Conservation (phyloP, 129 eudicot genomes). For the Saposhnikovia divaricata region DNA sequence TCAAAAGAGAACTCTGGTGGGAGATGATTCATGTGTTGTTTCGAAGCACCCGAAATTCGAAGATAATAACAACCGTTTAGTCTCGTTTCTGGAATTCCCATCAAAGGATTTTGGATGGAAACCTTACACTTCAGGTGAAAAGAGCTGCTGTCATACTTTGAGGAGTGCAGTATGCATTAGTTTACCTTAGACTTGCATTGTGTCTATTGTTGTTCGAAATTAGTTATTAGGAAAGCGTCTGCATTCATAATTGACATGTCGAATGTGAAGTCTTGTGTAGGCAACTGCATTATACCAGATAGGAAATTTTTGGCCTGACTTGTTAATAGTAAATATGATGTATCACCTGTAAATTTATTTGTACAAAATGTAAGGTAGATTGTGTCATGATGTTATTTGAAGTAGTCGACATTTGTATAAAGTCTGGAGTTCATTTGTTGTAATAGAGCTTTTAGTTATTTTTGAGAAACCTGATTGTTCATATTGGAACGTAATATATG, state of each 20-base stretch:
- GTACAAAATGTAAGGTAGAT: background rate
- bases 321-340: background rate
- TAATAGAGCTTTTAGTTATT: background rate
- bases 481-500: background rate
- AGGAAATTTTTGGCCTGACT: background rate
- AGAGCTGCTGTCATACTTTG: constrained; percentile 7
- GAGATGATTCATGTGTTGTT: constrained; percentile 33
- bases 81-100: constrained; percentile 31
- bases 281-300: background rate
- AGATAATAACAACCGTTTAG: constrained; percentile 16
- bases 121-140: constrained; percentile 32
- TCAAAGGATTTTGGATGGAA: constrained; percentile 10
- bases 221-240: background rate
- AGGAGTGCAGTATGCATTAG: background rate
- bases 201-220: background rate
- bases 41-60: constrained; percentile 47
- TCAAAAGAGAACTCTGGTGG: constrained; percentile 44
- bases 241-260: background rate
- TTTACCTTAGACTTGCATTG: background rate
- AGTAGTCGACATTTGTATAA: background rate
- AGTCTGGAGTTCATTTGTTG: background rate
- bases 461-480: background rate
- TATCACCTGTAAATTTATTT: background rate
- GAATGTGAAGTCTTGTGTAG: background rate
- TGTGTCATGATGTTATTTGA: background rate